phyloP scores from a whole-genome alignment of 805 yeast genomes.

The Lipomyces anomalus region DNA sequence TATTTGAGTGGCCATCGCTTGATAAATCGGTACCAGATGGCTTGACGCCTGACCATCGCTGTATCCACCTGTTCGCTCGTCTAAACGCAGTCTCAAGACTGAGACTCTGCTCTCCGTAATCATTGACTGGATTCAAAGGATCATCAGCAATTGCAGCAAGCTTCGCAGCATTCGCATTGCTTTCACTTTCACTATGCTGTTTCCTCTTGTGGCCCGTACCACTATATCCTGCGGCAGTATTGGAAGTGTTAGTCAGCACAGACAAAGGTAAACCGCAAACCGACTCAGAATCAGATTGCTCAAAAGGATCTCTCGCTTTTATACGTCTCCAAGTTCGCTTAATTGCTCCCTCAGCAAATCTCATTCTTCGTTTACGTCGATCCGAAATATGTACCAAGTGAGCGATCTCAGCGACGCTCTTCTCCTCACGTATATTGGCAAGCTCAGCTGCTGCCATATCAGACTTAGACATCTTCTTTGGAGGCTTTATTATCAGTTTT shows the following conservation, averaged over 20 bases:
- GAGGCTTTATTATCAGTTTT: constrained; percentile 6
- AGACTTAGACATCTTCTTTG: constrained; percentile 4
- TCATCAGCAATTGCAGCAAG: not conserved
- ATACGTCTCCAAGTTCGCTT: constrained; percentile 30
- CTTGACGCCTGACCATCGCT: constrained; percentile 23
- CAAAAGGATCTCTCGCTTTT: constrained; percentile 32
- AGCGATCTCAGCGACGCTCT: constrained; percentile 25
- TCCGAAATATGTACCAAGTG: constrained; percentile 23
- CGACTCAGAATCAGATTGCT: constrained; percentile 34
- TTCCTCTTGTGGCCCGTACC: constrained; percentile 22
- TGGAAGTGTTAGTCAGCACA: constrained; percentile 24
- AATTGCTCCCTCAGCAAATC: constrained; percentile 27
- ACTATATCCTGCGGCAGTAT: constrained; percentile 18
- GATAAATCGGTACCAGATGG: too few relatives aligned
- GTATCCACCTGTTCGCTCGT: constrained; percentile 28
- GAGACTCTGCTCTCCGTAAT: constrained; percentile 30
- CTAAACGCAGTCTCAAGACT: constrained; percentile 26
- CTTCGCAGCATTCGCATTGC: not conserved
- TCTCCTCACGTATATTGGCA: constrained; percentile 9
- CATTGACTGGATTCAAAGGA: constrained; percentile 18
- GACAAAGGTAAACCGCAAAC: constrained; percentile 19
- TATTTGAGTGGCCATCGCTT: too few relatives aligned
- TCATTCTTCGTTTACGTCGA: constrained; percentile 23
- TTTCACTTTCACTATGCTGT: constrained; percentile 1
- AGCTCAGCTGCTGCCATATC: constrained; percentile 18